Conservation (phyloP, 2,329 filamentous ascomycete species). For the Hypoxylon sp. region DNA sequence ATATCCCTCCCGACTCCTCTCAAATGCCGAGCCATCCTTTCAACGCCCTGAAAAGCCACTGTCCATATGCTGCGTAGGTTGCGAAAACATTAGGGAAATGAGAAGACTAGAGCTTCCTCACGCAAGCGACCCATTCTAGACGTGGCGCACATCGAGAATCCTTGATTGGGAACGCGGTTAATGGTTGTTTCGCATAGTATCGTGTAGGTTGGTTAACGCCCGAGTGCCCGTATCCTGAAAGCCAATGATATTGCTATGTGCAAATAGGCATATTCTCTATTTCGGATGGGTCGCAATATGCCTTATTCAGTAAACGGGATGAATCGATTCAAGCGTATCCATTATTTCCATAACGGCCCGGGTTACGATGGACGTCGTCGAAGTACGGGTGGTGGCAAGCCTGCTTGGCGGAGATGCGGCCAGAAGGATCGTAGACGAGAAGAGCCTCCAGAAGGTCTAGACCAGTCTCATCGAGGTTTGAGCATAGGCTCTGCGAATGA, state of each 20-base stretch:
- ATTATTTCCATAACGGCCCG: slow-evolving; percentile 42
- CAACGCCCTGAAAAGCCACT: slow-evolving; percentile 43
- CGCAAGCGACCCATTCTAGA: slow-evolving; percentile 28
- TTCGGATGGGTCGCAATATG: slow-evolving; percentile 29
- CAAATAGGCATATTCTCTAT: slow-evolving; percentile 38
- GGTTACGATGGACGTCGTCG: slow-evolving; percentile 55
- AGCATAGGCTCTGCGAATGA: slow-evolving; percentile 74
- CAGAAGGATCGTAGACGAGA: slow-evolving; percentile 89
- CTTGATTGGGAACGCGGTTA: slow-evolving; percentile 24
- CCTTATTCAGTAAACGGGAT: slow-evolving; percentile 15
- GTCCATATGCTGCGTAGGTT: slow-evolving; percentile 40
- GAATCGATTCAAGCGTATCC: slow-evolving; percentile 42
- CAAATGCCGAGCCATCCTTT: slow-evolving; percentile 38
- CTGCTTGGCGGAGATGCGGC: slow-evolving; percentile 90
- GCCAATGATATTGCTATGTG: slow-evolving; percentile 45
- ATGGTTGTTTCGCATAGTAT: slow-evolving; percentile 22
- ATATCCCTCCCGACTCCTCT: slow-evolving; percentile 40
- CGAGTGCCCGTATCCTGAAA: slow-evolving; percentile 50
- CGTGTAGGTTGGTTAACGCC: slow-evolving; percentile 29
- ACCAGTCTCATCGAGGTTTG: slow-evolving; percentile 79
- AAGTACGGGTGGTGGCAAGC: slow-evolving; percentile 90
- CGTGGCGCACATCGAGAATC: slow-evolving; percentile 19
- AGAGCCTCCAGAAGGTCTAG: slow-evolving; percentile 78
- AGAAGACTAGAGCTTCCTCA: slow-evolving; percentile 24
- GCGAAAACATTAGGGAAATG: slow-evolving; percentile 41